Percentiles rank a stretch among this genome's conserved stretches.
phyloP scores from a whole-genome alignment of 2,329 filamentous ascomycete species.

The Phialocephala sp. region DNA sequence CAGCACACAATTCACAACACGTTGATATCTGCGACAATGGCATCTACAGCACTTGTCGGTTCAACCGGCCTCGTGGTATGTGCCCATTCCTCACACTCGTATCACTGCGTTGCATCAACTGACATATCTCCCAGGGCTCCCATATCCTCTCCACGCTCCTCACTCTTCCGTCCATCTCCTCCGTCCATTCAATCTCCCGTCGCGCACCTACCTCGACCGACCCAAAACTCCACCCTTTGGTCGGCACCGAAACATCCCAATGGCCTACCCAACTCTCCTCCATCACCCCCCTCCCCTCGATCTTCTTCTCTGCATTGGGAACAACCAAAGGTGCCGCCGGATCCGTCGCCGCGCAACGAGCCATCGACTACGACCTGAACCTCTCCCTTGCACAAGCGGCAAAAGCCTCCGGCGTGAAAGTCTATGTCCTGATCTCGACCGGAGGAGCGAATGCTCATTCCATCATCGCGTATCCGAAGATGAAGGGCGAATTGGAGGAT shows the following conservation, averaged over 20 bases:
- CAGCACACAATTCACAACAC: neutral
- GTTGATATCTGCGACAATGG: constrained; percentile 43
- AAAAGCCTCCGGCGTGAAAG: constrained; percentile 71
- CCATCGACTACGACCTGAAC: constrained; percentile 88
- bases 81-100: constrained; percentile 17
- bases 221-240: constrained; percentile 67
- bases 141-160: constrained; percentile 75
- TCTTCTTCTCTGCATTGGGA: constrained; percentile 80
- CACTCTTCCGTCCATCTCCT: constrained; percentile 55
- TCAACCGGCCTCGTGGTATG: constrained; percentile 56
- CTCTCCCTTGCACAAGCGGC: constrained; percentile 77
- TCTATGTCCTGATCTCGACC: constrained; percentile 57
- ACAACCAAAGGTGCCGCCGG: constrained; percentile 81
- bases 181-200: constrained; percentile 66
- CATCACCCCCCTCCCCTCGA: constrained; percentile 59
- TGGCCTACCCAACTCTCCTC: constrained; percentile 69
- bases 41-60: constrained; percentile 51
- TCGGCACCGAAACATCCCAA: constrained; percentile 69
- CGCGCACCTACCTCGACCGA: constrained; percentile 60
- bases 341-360: constrained; percentile 78
- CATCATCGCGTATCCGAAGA: constrained; percentile 62
- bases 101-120: constrained; percentile 16
- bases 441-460: constrained; percentile 56
- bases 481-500: constrained; percentile 91
- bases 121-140: constrained; percentile 55